phyloP scores from a whole-genome alignment of 768 basidiomycete species.

The Pleurotus sapidus region DNA sequence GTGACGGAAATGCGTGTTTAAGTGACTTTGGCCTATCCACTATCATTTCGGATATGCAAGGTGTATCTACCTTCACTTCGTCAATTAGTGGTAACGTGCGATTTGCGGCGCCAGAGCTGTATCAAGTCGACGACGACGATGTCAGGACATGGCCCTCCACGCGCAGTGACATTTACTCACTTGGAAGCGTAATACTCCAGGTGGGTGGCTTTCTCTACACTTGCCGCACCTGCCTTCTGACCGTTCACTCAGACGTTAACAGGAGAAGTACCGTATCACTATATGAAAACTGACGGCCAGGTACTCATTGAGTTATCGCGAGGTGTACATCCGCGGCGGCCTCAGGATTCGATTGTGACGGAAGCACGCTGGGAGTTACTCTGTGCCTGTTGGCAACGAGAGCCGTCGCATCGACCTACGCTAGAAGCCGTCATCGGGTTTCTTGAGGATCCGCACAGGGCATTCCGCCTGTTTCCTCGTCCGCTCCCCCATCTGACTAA shows the following conservation, averaged over 20 bases:
- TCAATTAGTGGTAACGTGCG: too few species aligned
- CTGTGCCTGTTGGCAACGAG: background rate
- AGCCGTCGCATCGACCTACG: background rate
- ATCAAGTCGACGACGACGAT: background rate
- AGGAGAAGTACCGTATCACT: background rate
- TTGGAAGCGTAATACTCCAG: background rate
- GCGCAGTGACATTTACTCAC: constrained; percentile 1
- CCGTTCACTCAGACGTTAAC: background rate
- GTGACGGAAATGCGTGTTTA: background rate
- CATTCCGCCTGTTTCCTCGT: background rate
- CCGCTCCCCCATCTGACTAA: too few species aligned
- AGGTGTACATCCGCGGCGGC: background rate
- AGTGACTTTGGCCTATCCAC: constrained; percentile 7
- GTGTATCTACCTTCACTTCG: too few species aligned
- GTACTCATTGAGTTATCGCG: too few species aligned
- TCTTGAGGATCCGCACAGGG: background rate
- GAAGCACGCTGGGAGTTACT: background rate
- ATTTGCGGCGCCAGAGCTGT: constrained; percentile 3
- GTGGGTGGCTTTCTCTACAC: too few species aligned
- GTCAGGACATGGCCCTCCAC: background rate
- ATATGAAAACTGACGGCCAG: constrained; percentile 1
- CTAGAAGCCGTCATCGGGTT: background rate
- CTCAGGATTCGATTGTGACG: background rate
- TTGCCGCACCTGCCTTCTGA: too few species aligned
- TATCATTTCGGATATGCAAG: background rate